Evolutionary conservation across 2,329 filamentous ascomycete species (phyloP).

Genomic region (Penicillium sp.): DNA sequence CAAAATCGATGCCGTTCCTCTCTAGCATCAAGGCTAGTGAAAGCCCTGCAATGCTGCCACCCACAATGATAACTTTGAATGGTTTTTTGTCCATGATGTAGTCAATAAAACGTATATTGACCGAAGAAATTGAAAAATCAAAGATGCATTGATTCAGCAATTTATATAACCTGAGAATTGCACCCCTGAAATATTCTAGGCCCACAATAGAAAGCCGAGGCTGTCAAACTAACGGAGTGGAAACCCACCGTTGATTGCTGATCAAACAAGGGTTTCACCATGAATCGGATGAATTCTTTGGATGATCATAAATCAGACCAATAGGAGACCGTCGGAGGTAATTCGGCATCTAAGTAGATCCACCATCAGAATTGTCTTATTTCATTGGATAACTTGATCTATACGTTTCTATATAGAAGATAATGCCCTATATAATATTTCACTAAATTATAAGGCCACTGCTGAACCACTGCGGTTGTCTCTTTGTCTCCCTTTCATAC

Average conservation of each 20-base stretch:
- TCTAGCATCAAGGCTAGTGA: slow-evolving; percentile 48
- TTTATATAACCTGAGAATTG: background rate
- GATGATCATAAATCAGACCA: background rate
- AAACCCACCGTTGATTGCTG: background rate
- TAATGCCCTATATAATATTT: no score
- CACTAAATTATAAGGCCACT: no score
- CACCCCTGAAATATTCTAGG: background rate
- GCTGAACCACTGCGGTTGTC: no score
- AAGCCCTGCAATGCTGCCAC: slow-evolving; percentile 50
- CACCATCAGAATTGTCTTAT: background rate
- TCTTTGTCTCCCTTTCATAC: no score
- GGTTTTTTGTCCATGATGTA: slow-evolving; percentile 3
- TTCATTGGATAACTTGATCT: background rate
- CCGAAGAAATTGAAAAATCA: background rate
- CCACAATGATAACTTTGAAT: slow-evolving; percentile 45
- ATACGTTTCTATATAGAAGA: background rate
- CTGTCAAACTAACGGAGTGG: background rate
- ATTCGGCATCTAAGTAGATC: background rate
- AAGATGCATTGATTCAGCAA: background rate
- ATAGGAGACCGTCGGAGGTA: background rate
- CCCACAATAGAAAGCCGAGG: background rate
- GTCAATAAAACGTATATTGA: background rate
- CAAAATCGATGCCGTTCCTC: slow-evolving; percentile 45
- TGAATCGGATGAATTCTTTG: background rate
- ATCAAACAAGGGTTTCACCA: background rate